Evolutionary conservation across 2,329 filamentous ascomycete genomes (phyloP).

Genomic region (Amauroascus verrucosus): DNA sequence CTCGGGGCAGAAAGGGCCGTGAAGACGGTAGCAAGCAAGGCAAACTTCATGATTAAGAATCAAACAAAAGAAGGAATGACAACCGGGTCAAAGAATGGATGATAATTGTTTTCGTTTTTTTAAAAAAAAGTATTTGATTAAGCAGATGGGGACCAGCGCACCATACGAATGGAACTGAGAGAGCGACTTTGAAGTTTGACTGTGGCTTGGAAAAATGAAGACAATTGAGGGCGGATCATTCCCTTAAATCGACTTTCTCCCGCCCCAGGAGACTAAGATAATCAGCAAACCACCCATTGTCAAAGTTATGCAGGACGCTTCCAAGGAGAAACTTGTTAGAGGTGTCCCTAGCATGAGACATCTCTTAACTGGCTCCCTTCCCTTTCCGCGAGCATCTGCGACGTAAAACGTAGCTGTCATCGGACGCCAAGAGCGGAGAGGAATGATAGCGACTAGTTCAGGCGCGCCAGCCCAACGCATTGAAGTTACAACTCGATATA

Average conservation of each 20-base stretch:
- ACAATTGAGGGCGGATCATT: slow-evolving; percentile 9
- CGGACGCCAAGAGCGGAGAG: slow-evolving; percentile 5
- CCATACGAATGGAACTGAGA: slow-evolving; percentile 14
- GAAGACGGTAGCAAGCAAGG: slow-evolving; percentile 11
- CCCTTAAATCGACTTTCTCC: slow-evolving; percentile 11
- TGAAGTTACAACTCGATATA: slow-evolving; percentile 12
- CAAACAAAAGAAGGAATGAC: slow-evolving; percentile 12
- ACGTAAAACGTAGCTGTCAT: slow-evolving; percentile 16
- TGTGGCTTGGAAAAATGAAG: slow-evolving; percentile 4
- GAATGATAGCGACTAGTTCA: background rate
- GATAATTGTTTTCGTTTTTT: slow-evolving; percentile 5
- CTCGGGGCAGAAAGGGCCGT: slow-evolving; percentile 10
- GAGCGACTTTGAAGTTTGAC: slow-evolving; percentile 13
- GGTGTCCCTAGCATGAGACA: slow-evolving; percentile 14
- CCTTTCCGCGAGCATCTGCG: slow-evolving; percentile 12
- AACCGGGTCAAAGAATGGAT: slow-evolving; percentile 12
- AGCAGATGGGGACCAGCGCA: slow-evolving; percentile 16
- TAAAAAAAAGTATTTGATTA: slow-evolving; percentile 12
- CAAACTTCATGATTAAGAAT: slow-evolving; percentile 15
- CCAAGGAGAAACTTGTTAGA: slow-evolving; percentile 12
- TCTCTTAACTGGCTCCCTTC: background rate
- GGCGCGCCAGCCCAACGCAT: background rate
- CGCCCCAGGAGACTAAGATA: slow-evolving; percentile 2
- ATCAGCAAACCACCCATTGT: slow-evolving; percentile 1
- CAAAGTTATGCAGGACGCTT: slow-evolving; percentile 9